Conservation (phyloP, 805 yeast species). For the Kodamaea sagamina region DNA sequence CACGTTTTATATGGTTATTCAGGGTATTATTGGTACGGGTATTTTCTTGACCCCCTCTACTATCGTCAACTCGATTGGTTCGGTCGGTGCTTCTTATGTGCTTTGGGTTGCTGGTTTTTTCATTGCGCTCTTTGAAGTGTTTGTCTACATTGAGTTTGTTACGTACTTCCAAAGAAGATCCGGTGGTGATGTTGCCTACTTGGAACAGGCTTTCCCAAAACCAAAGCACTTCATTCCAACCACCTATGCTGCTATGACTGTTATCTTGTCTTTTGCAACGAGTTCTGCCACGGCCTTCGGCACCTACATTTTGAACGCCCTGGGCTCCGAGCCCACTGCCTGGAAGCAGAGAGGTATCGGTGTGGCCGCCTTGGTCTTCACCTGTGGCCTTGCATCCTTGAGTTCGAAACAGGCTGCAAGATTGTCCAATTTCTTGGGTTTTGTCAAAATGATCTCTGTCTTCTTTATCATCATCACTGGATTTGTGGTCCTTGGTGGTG, state of each 20-base stretch:
- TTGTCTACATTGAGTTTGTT: conserved; percentile 43
- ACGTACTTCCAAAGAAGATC: conserved; percentile 38
- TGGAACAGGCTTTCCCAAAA: conserved; percentile 40
- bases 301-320: conserved; percentile 34
- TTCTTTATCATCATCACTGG: conserved; percentile 37
- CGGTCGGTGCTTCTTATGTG: conserved; percentile 45
- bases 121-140: conserved; percentile 38
- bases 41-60: conserved; percentile 71
- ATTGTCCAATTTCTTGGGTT: conserved; percentile 35
- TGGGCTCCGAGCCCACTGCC: conserved; percentile 26
- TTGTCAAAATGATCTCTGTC: conserved; percentile 35
- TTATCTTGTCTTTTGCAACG: conserved; percentile 37
- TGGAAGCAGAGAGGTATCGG: conserved; percentile 43
- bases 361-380: conserved; percentile 30
- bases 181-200: conserved; percentile 41
- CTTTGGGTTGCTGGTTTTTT: conserved; percentile 46
- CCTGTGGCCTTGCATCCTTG: conserved; percentile 23
- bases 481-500: conserved; percentile 39
- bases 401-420: conserved; percentile 32
- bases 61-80: conserved; percentile 49
- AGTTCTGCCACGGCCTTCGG: conserved; percentile 42
- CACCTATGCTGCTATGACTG: conserved; percentile 39
- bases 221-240: conserved; percentile 39
- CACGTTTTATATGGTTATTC: conserved; percentile 65
- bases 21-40: conserved; percentile 76